Conservation (phyloP, 192 early-diverging fungal genomes). For the Chytriomyces sp. region DNA sequence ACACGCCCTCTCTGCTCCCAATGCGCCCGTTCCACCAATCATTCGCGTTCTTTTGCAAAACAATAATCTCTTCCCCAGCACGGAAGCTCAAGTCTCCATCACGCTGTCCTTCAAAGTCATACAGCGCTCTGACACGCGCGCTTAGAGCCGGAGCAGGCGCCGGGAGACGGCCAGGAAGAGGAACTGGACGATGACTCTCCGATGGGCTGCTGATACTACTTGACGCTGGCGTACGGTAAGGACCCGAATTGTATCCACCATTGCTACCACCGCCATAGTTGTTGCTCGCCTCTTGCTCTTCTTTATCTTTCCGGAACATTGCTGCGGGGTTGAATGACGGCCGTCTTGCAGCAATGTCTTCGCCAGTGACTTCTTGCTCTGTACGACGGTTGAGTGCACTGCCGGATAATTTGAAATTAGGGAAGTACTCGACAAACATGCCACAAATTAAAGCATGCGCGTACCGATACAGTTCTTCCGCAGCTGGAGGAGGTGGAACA, state of each 20-base stretch:
- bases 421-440: slow-evolving; percentile 3
- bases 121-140: slow-evolving; percentile 58
- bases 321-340: neutral
- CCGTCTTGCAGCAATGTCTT: slow-evolving; percentile 9
- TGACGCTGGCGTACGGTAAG: slow-evolving; percentile 13
- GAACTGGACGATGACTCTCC: slow-evolving; percentile 13
- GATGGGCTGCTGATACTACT: slow-evolving; percentile 4
- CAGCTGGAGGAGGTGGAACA: slow-evolving; percentile 80
- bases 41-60: slow-evolving; percentile 72
- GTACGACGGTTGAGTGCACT: slow-evolving; percentile 54
- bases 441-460: neutral
- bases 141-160: slow-evolving; percentile 28
- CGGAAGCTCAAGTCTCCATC: slow-evolving; percentile 62
- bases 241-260: neutral
- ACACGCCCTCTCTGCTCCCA: slow-evolving; percentile 68
- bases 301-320: neutral
- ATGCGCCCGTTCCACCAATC: slow-evolving; percentile 92
- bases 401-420: neutral
- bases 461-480: slow-evolving; percentile 76
- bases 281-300: slow-evolving; percentile 1
- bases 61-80: slow-evolving; percentile 64
- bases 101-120: slow-evolving; percentile 68
- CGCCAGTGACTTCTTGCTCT: slow-evolving; percentile 21
- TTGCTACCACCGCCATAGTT: neutral
- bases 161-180: slow-evolving; percentile 18